phyloP scores from a whole-genome alignment of 805 yeast genomes.

The Wickerhamomyces silvicola region DNA sequence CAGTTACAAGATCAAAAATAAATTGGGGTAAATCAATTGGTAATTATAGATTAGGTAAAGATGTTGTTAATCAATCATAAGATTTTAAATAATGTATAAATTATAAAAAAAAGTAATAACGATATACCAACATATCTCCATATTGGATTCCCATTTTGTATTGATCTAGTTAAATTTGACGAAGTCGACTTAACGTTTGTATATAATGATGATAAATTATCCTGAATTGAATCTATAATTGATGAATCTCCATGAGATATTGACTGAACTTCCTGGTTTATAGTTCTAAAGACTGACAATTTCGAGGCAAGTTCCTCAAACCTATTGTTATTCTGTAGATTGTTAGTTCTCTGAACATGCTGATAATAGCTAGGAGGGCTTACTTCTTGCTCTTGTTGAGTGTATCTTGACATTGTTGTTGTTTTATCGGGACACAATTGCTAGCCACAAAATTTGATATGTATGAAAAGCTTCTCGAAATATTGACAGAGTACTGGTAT shows the following conservation, averaged over 20 bases:
- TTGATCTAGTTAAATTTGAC: constrained; percentile 45
- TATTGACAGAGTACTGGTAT: too few species aligned
- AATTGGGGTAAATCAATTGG: constrained; percentile 96
- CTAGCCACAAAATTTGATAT: too few species aligned
- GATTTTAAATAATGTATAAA: constrained; percentile 49
- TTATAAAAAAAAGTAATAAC: constrained; percentile 44
- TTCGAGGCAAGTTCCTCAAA: constrained; percentile 60
- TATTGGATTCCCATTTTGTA: constrained; percentile 51
- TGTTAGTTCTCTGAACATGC: neutral
- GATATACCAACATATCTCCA: constrained; percentile 56
- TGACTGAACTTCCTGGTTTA: constrained; percentile 61
- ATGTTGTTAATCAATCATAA: constrained; percentile 43
- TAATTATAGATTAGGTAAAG: constrained; percentile 79
- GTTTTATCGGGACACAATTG: too few species aligned
- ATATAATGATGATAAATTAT: constrained; percentile 44
- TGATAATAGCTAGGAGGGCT: neutral
- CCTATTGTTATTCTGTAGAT: constrained; percentile 49
- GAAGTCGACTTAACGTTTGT: constrained; percentile 48
- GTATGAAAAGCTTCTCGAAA: too few species aligned
- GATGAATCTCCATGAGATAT: constrained; percentile 53
- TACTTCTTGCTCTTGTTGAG: constrained; percentile 24
- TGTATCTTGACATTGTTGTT: constrained; percentile 23
- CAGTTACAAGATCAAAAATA: constrained; percentile 84
- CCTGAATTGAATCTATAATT: constrained; percentile 35
- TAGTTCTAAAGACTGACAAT: constrained; percentile 53